Evolutionary conservation across 2,329 filamentous ascomycete genomes (phyloP), one percentile per base, ranked within the genome.

Genomic region (Zymoseptoria tritici): DNA sequence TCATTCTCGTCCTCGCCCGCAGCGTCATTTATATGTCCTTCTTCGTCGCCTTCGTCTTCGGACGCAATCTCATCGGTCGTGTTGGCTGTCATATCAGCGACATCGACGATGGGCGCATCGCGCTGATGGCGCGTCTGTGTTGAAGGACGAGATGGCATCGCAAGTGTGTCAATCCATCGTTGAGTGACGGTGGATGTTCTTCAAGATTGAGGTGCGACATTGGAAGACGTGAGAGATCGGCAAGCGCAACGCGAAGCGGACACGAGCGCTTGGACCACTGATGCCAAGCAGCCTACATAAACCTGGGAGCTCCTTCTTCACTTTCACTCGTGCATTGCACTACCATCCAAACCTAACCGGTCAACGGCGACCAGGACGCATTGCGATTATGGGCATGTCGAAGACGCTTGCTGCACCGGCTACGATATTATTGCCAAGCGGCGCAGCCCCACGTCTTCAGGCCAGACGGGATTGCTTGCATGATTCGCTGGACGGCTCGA

Each of bases 41-140:
- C 53, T 21, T 31, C 53, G 21, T 62, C 50, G 46, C 49, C 50
- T 8, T 21, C 36, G 4, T 58, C 60, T 1, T 51, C 57, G 31
- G 55, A 60, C 4, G 62, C 58, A 7, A 64, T 53, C 22, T 59
- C 63, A 26, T 67, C 61, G 50, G 62, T 65, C 13, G 60, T 26
- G 6, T 21, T 57, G 31, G 60, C 64, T 19, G 42, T 49, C 50
- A 60, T 50, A 49, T 64, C 58, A 31, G 55, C 54, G 2, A 61
- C 57, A 19, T 66, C 57, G 19, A 55, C 58, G 36, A 56, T 59
- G 46, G 56, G 29, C 20, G 36, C 53, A 51, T 60, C 55, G 49
- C 50, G 53, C 31, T 55, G 26, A 42, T 49, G 36, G 56, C 29
- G 56, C 58, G 58, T 50, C 55, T 53, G 21, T 49, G 54, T 13